A percentile compares a stretch with the other conserved stretches of the same genome.
Conservation (phyloP, 2,329 filamentous ascomycete genomes). For the Calonectria hongkongensis region DNA sequence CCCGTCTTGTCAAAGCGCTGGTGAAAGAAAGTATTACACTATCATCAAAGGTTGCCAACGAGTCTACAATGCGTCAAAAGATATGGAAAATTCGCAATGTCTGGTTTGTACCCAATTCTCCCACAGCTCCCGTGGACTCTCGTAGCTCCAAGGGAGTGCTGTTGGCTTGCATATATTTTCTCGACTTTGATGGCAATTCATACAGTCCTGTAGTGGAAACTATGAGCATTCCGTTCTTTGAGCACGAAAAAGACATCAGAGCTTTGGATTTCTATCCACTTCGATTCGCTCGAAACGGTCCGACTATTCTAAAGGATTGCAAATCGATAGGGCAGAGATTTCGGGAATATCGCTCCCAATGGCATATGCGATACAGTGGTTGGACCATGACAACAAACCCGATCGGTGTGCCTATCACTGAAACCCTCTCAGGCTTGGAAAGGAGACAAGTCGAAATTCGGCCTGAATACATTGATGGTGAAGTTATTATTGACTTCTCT, state of each 20-base stretch:
- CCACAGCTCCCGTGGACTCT: background rate
- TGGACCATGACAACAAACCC: slow-evolving; percentile 19
- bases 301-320: background rate
- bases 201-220: background rate
- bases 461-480: background rate
- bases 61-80: slow-evolving; percentile 15
- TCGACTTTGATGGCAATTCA: slow-evolving; percentile 16
- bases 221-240: background rate
- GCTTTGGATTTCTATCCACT: slow-evolving; percentile 1
- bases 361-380: slow-evolving; percentile 27
- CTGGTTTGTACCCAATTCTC: background rate
- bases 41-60: background rate
- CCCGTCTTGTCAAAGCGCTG: no score
- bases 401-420: background rate
- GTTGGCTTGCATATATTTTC: slow-evolving; percentile 2
- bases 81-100: slow-evolving; percentile 10
- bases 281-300: background rate
- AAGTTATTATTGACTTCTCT: slow-evolving; percentile 25
- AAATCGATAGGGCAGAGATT: background rate
- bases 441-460: background rate
- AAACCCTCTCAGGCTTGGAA: no score
- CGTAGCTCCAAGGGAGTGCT: background rate
- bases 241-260: slow-evolving; percentile 17
- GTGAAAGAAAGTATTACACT: background rate
- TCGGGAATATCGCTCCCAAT: background rate